Evolutionary conservation across 2,329 filamentous ascomycete genomes (phyloP), one percentile per base, ranked within the genome.

Genomic region (Fusarium albidum): DNA sequence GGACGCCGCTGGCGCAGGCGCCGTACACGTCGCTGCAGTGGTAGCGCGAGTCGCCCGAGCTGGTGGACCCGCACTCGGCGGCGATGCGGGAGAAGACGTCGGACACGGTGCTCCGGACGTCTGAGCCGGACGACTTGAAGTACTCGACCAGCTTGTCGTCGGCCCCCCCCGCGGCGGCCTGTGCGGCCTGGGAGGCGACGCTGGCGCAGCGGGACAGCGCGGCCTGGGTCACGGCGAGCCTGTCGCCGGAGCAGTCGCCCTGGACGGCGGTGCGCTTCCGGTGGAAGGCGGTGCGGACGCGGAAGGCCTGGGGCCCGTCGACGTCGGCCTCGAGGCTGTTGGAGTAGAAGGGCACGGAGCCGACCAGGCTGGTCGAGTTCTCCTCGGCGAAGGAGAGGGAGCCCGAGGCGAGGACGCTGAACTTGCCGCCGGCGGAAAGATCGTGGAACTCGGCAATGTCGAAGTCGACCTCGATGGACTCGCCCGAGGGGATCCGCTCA

Each of bases 1-100:
- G 72, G 4, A 86, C 81, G 38, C 73, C 71, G 5, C 52, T 57
- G 32, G 58, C 60, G 71, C 86, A 89, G 57, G 78, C 79, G 2
- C 71, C 68, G 65, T 82, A 82, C 3, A 77, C 71, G 62, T 89
- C 86, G 13, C 72, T 75, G 75, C 87, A 89, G 75, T 84, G 84
- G 62, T 82, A 84, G 2, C 70, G 71, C 3, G 83, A 83, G 3
- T 68, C 64, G 2, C 82, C 80, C 0, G 73, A 69, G 21, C 70
- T 77, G 14, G 76, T 76, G 13, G 80, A 80, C 45, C 75, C 72
- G 53, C 85, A 87, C 71, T 89, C 84, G 3, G 63, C 62, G 5
- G 82, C 80, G 7, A 88, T 77, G n/a, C 63, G 65, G 38, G 75
- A 74, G 46, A 77, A 77, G 46, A 88, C 78, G 21, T 75, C 75